These are phyloP conservation scores for Arabis alpina DNA, from an alignment of 345 rosid species.

Conservation along the genomic window DNA sequence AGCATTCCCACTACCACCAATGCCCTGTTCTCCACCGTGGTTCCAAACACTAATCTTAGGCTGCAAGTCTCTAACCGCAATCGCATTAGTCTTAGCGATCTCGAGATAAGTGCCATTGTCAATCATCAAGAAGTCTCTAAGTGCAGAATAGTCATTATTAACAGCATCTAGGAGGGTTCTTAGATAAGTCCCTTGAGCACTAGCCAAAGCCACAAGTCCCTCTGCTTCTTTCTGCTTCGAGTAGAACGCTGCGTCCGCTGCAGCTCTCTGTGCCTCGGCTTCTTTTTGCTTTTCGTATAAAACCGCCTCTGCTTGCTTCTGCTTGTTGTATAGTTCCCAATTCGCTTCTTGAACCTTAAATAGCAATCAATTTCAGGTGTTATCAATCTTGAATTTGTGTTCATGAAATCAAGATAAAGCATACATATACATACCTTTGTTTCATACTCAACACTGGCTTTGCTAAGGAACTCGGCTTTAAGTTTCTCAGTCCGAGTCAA, in stretches of 20 bases:
- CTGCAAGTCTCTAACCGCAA: conserved; percentile 62
- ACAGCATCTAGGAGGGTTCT: conserved; percentile 59
- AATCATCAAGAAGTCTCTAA: conserved; percentile 71
- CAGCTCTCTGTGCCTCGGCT: conserved; percentile 69
- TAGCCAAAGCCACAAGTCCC: conserved; percentile 58
- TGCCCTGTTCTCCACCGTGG: conserved; percentile 42
- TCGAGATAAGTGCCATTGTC: conserved; percentile 55
- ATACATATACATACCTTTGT: conserved; percentile 51
- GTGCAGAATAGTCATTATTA: conserved; percentile 56
- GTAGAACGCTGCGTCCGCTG: conserved; percentile 61
- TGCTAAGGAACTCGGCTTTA: conserved; percentile 76
- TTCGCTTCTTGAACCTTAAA: conserved; percentile 69
- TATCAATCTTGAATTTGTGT: not conserved
- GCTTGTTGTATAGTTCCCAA: conserved; percentile 69
- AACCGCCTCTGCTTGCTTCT: conserved; percentile 66
- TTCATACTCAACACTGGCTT: conserved; percentile 82
- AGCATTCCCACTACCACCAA: conserved; percentile 35
- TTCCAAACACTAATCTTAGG: conserved; percentile 83
- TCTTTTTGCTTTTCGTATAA: conserved; percentile 60
- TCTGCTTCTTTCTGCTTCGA: conserved; percentile 71
- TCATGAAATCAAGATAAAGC: not conserved
- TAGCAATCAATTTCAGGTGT: not conserved
- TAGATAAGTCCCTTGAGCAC: conserved; percentile 67
- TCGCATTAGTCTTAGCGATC: conserved; percentile 62
- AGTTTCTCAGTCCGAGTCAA: conserved; percentile 69